phyloP scores from a whole-genome alignment of 2,329 filamentous ascomycete species.

The Parastagonospora nodorum region DNA sequence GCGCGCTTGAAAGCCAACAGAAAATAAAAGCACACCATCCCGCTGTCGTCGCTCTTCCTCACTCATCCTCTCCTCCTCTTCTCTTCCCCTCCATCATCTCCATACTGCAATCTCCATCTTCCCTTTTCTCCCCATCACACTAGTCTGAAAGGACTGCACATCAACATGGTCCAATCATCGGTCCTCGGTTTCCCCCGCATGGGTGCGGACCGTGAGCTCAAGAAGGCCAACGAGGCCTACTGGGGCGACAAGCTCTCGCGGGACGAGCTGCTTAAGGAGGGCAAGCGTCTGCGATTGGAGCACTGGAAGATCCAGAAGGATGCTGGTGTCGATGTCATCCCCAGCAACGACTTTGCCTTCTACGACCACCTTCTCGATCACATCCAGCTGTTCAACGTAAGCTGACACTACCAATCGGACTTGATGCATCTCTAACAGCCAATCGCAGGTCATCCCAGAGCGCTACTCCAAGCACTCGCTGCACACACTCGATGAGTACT shows the following conservation, averaged over 20 bases:
- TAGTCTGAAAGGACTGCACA: conserved; percentile 11
- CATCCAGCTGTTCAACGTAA: conserved; percentile 95
- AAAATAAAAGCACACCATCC: conserved; percentile 46
- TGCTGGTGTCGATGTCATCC: conserved; percentile 95
- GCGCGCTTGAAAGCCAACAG: conserved; percentile 27
- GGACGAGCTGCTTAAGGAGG: conserved; percentile 88
- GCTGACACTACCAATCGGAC: conserved; percentile 42
- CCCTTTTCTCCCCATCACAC: conserved; percentile 11
- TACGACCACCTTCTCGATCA: conserved; percentile 98
- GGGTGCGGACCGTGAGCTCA: conserved; percentile 97
- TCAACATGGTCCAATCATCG: conserved; percentile 61
- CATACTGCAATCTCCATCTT: conserved; percentile 3
- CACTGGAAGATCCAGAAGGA: conserved; percentile 99
- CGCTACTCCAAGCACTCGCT: conserved; percentile 92
- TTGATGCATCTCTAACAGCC: conserved; percentile 14
- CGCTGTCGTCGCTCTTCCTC: conserved; percentile 16
- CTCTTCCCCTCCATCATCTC: conserved; percentile 9
- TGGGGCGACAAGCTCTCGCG: conserved; percentile 96
- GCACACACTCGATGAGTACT: conserved; percentile 92
- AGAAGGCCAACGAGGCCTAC: conserved; percentile 99
- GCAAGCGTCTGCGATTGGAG: conserved; percentile 91
- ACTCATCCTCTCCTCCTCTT: conserved; percentile 15
- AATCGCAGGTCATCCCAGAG: conserved; percentile 79
- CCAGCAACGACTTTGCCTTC: conserved; percentile 99
- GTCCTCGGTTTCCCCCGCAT: conserved; percentile 99